A percentile compares a stretch with the other conserved stretches of the same genome.
Evolutionary conservation across 176 grass and related monocot species (phyloP).

Genomic region (Tuctoria greenei): DNA sequence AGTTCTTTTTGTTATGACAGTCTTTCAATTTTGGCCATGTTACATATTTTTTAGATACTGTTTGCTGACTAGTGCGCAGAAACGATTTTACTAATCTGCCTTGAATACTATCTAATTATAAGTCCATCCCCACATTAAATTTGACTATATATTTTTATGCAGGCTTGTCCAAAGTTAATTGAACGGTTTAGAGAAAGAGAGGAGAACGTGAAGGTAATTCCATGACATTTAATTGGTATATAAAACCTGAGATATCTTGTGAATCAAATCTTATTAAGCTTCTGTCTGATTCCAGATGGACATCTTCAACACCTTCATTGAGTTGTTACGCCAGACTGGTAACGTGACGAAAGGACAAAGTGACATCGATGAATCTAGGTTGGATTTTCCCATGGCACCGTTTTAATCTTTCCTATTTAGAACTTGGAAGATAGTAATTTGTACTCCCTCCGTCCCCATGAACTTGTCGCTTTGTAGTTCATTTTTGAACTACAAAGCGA

Average conservation of each 20-base stretch:
- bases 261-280: conserved; percentile 46
- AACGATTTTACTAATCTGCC: background rate
- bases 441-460: too few species aligned
- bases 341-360: conserved; percentile 87
- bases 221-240: conserved; percentile 12
- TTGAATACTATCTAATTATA: background rate
- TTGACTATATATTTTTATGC: conserved; percentile 22
- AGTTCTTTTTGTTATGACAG: background rate
- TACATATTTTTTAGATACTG: background rate
- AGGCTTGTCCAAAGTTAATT: conserved; percentile 96
- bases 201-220: conserved; percentile 95
- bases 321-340: conserved; percentile 92
- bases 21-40: background rate
- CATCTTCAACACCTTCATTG: conserved; percentile 95
- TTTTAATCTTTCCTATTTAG: background rate
- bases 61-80: too few species aligned
- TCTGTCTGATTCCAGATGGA: conserved; percentile 75
- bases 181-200: conserved; percentile 96
- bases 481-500: too few species aligned
- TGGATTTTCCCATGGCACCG: background rate
- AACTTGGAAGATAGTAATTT: background rate
- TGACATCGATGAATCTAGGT: conserved; percentile 93
- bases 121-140: background rate
- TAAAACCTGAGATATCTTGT: background rate
- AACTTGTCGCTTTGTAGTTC: too few species aligned